phyloP scores from a whole-genome alignment of 805 yeast genomes.

The Alloascoidea africana region DNA sequence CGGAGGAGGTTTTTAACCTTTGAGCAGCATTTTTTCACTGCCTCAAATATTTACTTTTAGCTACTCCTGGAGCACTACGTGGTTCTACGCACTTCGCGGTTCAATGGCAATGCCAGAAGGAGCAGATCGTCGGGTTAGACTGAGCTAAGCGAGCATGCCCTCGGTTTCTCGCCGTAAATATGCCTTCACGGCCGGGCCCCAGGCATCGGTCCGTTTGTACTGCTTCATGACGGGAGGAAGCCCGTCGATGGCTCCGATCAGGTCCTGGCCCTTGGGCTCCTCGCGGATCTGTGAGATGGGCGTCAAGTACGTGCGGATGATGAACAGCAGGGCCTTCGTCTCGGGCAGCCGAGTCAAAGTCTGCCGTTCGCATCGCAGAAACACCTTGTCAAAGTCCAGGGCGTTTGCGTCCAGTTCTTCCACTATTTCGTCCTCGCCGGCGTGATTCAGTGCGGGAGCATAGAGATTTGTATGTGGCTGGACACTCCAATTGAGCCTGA shows the following conservation, averaged over 20 bases:
- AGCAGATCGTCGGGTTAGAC: no score
- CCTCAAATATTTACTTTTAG: no score
- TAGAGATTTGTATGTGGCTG: conserved; percentile 42
- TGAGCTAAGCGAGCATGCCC: no score
- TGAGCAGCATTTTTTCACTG: no score
- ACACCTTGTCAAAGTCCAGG: conserved; percentile 31
- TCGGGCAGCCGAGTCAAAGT: conserved; percentile 35
- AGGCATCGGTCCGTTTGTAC: conserved; percentile 47
- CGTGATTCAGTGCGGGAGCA: conserved; percentile 29
- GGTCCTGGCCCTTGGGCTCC: conserved; percentile 32
- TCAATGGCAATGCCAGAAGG: no score
- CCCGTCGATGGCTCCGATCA: conserved; percentile 48
- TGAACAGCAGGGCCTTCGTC: conserved; percentile 29
- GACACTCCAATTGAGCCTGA: conserved; percentile 55
- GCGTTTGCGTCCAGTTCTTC: conserved; percentile 19
- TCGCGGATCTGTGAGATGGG: conserved; percentile 31
- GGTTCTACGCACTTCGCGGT: no score
- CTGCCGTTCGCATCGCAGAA: conserved; percentile 47
- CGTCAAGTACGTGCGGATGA: conserved; percentile 41
- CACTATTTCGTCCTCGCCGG: conserved; percentile 20
- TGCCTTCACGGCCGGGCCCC: conserved; percentile 52
- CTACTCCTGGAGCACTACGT: no score
- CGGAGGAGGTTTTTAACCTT: no score
- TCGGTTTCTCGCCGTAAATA: conserved; percentile 23
- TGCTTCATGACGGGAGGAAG: conserved; percentile 41